Conservation (phyloP, 768 basidiomycete genomes). For the Podaxis pistillaris region DNA sequence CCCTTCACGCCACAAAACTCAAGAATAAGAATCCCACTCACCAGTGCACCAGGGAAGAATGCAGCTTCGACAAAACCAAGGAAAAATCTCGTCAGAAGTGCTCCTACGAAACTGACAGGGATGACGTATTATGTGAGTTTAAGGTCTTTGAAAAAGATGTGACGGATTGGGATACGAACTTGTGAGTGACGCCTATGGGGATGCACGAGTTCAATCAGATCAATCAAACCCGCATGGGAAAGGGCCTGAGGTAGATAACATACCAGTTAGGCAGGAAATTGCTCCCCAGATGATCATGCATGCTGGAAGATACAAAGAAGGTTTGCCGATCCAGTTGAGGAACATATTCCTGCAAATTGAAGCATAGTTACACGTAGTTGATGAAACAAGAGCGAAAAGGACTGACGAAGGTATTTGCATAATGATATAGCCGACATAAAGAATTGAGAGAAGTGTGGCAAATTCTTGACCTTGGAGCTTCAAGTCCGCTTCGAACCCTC, state of each 20-base stretch:
- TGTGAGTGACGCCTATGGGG: slow-evolving; percentile 36
- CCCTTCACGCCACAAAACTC: not conserved
- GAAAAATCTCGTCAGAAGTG: slow-evolving; percentile 73
- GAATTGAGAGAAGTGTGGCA: slow-evolving; percentile 62
- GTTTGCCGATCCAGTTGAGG: slow-evolving; percentile 64
- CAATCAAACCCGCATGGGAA: not conserved
- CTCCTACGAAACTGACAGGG: slow-evolving; percentile 58
- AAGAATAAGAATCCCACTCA: slow-evolving; percentile 20
- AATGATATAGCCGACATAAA: slow-evolving; percentile 73
- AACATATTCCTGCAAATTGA: slow-evolving; percentile 63
- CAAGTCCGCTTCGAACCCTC: slow-evolving; percentile 71
- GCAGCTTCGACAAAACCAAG: slow-evolving; percentile 70
- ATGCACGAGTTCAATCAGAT: slow-evolving; percentile 2
- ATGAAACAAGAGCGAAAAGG: not conserved
- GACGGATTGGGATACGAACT: slow-evolving; percentile 25
- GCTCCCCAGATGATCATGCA: slow-evolving; percentile 77
- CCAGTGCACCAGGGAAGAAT: slow-evolving; percentile 66
- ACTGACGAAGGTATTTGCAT: slow-evolving; percentile 81
- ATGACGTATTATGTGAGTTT: not conserved
- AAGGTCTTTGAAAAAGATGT: not conserved
- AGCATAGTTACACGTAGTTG: not conserved
- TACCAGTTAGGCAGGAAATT: slow-evolving; percentile 54
- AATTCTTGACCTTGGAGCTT: slow-evolving; percentile 62
- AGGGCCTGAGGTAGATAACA: not conserved
- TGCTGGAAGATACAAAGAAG: slow-evolving; percentile 63